Percentiles rank a stretch among this genome's conserved stretches.
Evolutionary conservation across 805 yeast species (phyloP).

Genomic region (Starmera quercuum): DNA sequence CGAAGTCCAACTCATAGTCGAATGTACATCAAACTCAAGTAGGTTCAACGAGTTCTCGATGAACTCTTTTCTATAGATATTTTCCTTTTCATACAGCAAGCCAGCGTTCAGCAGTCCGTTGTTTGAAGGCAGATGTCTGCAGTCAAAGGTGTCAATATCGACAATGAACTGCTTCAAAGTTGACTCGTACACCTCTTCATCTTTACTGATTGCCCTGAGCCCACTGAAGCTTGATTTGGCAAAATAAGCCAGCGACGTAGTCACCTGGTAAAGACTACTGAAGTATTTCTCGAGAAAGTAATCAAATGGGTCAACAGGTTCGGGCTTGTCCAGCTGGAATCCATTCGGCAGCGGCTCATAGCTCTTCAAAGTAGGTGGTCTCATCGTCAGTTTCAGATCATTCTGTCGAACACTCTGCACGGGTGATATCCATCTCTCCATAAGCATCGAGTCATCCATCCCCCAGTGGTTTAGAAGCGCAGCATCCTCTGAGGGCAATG

Average conservation of each 20-base stretch:
- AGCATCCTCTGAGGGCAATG: too few species aligned
- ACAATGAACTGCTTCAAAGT: conserved; percentile 25
- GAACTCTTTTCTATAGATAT: conserved; percentile 19
- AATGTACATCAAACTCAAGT: conserved; percentile 16
- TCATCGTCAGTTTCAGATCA: conserved; percentile 14
- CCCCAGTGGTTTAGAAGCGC: too few species aligned
- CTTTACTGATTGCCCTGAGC: conserved; percentile 27
- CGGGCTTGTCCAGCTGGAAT: too few species aligned
- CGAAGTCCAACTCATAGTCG: conserved; percentile 15
- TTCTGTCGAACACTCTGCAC: too few species aligned
- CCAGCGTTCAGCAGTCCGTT: conserved; percentile 22
- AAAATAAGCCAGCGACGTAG: conserved; percentile 31
- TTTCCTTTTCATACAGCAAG: conserved; percentile 18
- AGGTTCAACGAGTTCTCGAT: conserved; percentile 19
- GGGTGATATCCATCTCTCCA: too few species aligned
- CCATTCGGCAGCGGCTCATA: too few species aligned
- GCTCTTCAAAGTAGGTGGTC: too few species aligned
- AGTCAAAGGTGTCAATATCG: conserved; percentile 31
- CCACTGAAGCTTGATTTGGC: conserved; percentile 43
- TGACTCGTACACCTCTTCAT: conserved; percentile 15
- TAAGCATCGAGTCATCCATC: too few species aligned
- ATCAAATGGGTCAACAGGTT: conserved; percentile 22
- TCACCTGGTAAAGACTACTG: conserved; percentile 24
- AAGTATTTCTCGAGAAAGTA: conserved; percentile 25
- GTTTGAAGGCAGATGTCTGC: conserved; percentile 26